A percentile compares a stretch with the other conserved stretches of the same genome.
Evolutionary conservation across 2,329 filamentous ascomycete species (phyloP).

Genomic region (Cladosporium sp.): DNA sequence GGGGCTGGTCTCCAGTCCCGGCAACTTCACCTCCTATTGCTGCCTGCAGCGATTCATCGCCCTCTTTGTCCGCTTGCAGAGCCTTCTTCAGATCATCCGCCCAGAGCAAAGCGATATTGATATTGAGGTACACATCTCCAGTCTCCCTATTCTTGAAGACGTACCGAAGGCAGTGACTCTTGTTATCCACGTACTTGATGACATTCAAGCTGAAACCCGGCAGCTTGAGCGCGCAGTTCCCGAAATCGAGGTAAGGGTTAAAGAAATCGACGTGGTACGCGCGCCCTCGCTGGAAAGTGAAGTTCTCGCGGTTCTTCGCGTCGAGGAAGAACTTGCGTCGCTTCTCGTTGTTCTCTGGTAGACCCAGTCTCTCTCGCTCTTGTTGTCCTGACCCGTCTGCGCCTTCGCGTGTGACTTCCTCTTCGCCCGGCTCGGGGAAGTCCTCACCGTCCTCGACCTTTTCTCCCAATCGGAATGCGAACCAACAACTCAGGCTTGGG

Average conservation of each 20-base stretch:
- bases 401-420: slow-evolving; percentile 36
- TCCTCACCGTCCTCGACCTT: slow-evolving; percentile 18
- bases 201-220: slow-evolving; percentile 44
- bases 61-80: slow-evolving; percentile 25
- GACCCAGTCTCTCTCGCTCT: slow-evolving; percentile 24
- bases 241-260: slow-evolving; percentile 47
- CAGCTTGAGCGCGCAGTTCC: slow-evolving; percentile 41
- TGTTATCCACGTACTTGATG: slow-evolving; percentile 44
- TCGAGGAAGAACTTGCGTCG: slow-evolving; percentile 43
- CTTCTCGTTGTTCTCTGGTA: slow-evolving; percentile 40
- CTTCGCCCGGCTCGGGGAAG: slow-evolving; percentile 26
- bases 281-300: slow-evolving; percentile 42
- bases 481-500: slow-evolving; percentile 45
- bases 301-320: slow-evolving; percentile 30
- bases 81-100: slow-evolving; percentile 38
- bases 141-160: slow-evolving; percentile 42
- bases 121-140: slow-evolving; percentile 40
- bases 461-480: slow-evolving; percentile 29
- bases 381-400: slow-evolving; percentile 35
- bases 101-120: slow-evolving; percentile 44
- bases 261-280: slow-evolving; percentile 45
- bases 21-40: background rate
- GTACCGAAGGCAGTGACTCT: slow-evolving; percentile 44
- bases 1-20: too few relatives aligned
- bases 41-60: slow-evolving; percentile 5